phyloP scores from a whole-genome alignment of 176 grass and related monocot species.

The Thalia dealbata region DNA sequence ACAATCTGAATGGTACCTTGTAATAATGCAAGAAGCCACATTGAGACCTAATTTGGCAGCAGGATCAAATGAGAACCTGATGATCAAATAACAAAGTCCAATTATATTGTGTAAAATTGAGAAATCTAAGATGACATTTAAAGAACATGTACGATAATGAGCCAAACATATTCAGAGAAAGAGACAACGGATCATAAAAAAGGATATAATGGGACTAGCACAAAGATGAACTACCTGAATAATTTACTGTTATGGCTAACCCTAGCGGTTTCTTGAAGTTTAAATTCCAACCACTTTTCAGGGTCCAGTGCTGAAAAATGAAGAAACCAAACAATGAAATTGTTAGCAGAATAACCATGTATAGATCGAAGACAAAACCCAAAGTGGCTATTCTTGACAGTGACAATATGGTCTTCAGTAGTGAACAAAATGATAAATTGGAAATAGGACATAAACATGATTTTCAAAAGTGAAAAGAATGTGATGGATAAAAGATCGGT shows the following conservation, averaged over 20 bases:
- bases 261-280: constrained; percentile 75
- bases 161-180: neutral
- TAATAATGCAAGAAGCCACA: constrained; percentile 87
- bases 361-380: too few relatives aligned
- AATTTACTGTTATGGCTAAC: constrained; percentile 78
- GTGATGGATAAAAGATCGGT: too few relatives aligned
- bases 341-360: neutral
- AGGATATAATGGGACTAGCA: neutral
- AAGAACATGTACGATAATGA: neutral
- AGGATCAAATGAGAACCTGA: constrained; percentile 91
- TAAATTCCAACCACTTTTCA: constrained; percentile 95
- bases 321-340: neutral
- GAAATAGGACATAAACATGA: too few relatives aligned
- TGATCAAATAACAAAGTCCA: neutral
- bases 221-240: constrained; percentile 51
- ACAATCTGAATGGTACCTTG: constrained; percentile 46
- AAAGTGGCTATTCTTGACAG: too few relatives aligned
- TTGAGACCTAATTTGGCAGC: constrained; percentile 72
- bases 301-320: constrained; percentile 70
- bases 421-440: too few relatives aligned
- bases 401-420: too few relatives aligned
- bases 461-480: too few relatives aligned
- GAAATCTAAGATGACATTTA: neutral
- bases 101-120: neutral
- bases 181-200: too few relatives aligned